These are phyloP conservation scores for Backusella tarrabulga DNA, from an alignment of 192 early-diverging fungal species.

Conservation along the genomic window DNA sequence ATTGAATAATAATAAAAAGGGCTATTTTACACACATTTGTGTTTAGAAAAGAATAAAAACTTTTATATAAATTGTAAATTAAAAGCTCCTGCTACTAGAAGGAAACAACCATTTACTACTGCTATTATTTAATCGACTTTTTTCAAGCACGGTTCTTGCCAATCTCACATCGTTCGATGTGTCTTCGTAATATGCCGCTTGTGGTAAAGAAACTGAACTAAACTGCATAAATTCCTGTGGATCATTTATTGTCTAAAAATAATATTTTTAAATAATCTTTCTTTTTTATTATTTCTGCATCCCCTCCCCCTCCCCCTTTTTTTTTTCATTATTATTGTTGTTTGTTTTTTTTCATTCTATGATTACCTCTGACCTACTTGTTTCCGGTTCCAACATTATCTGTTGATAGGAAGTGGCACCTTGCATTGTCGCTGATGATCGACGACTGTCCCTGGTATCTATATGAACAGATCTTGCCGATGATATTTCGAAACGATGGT, in stretches of 20 bases:
- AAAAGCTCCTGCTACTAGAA: constrained; percentile 17
- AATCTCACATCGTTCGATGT: constrained; percentile 12
- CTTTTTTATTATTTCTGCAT: background rate
- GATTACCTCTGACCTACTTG: constrained; percentile 9
- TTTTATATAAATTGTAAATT: background rate
- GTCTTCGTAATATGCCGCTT: background rate
- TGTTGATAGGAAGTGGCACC: background rate
- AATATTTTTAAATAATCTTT: background rate
- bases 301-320: background rate
- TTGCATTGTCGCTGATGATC: background rate
- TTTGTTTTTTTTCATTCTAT: background rate
- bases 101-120: constrained; percentile 12
- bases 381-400: background rate
- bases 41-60: background rate
- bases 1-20: background rate
- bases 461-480: background rate
- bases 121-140: constrained; percentile 5
- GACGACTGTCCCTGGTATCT: background rate
- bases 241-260: background rate
- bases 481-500: background rate
- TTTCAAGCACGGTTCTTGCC: background rate
- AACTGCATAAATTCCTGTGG: background rate
- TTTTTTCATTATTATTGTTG: background rate
- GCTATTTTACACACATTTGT: background rate
- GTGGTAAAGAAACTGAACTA: background rate